phyloP scores from a whole-genome alignment of 306 rosid species.

The Medicago lupulina region DNA sequence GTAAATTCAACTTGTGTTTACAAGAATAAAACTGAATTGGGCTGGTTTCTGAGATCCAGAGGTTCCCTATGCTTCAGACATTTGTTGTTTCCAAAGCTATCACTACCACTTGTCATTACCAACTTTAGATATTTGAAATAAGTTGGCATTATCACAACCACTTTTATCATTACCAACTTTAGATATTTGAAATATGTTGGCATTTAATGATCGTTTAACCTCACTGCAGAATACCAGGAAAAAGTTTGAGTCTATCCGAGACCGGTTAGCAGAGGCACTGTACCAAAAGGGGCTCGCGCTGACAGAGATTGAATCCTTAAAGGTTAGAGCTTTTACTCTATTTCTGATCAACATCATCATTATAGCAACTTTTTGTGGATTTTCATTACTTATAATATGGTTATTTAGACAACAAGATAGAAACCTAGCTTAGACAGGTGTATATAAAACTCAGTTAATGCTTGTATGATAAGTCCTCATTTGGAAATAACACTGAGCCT shows the following conservation, averaged over 20 bases:
- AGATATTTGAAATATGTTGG: slow-evolving; percentile 22
- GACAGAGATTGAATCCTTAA: slow-evolving; percentile 69
- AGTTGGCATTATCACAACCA: slow-evolving; percentile 14
- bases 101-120: not conserved
- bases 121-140: slow-evolving; percentile 8
- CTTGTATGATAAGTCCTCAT: too few species aligned
- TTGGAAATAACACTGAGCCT: too few species aligned
- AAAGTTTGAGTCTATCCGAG: slow-evolving; percentile 84
- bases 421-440: not conserved
- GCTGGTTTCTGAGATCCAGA: not conserved
- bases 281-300: slow-evolving; percentile 92
- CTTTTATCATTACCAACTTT: slow-evolving; percentile 12
- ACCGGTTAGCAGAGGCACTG: slow-evolving; percentile 86
- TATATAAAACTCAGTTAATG: not conserved
- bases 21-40: not conserved
- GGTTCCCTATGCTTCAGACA: slow-evolving; percentile 31
- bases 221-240: slow-evolving; percentile 68
- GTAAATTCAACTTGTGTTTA: not conserved
- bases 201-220: slow-evolving; percentile 29
- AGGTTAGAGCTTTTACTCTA: slow-evolving; percentile 59
- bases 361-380: not conserved
- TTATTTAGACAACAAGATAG: not conserved
- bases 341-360: slow-evolving; percentile 12
- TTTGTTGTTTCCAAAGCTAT: slow-evolving; percentile 13
- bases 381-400: slow-evolving; percentile 4